Base-by-base conservation (phyloP, 1,139 yeast species). In the Zhuliangozyma blackwelliae region DNA sequence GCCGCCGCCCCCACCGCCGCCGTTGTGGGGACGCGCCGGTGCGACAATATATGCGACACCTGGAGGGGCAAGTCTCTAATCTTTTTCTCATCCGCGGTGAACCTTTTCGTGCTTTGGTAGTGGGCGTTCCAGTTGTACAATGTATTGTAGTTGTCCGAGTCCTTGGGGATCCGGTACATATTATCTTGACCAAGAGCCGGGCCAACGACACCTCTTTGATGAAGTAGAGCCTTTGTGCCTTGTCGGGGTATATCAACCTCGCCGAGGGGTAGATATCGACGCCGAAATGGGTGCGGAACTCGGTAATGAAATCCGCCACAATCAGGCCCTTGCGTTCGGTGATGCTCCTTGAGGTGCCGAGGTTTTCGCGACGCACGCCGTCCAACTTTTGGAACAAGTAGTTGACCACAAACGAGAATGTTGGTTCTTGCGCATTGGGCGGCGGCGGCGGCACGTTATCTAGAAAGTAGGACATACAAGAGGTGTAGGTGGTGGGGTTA, bases 261-360 rank as follows among this genome's bases (percentile, higher is more conserved):
- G 85, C 66, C 0, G 81, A 79, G 0, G 94, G 92, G 48, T 72
- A 81, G 5, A 88, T 69, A 54, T 89, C 80, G 25, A 68, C 56
- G 0, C 96, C 96, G 3, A 86, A 82, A 25, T 77, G 75, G 10
- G 63, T 61, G 38, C 81, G 66, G 82, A 89, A 89, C 20, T 72
- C 61, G 3, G 63, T 56, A 33, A 85, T 65, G 54, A 86, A 90
- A 11, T 56, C 46, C 46, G 59, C 40, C 62, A 68, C 36, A 54
- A 60, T 43, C 47, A 57, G 38, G 41, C 56, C 47, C 63, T 71
- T 57, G 48, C 61, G 52, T 35, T 63, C 49, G 34, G 64, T 46
- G 11, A 61, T 47, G 30, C 57, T 57, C 19, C 52, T 41, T 39
- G 57, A 62, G 20, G 50, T 47, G 7, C 63, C 65, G 7, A 62